These are phyloP conservation scores for Apiospora saccharicola DNA, from an alignment of 2,329 filamentous ascomycete species.

Conservation along the genomic window DNA sequence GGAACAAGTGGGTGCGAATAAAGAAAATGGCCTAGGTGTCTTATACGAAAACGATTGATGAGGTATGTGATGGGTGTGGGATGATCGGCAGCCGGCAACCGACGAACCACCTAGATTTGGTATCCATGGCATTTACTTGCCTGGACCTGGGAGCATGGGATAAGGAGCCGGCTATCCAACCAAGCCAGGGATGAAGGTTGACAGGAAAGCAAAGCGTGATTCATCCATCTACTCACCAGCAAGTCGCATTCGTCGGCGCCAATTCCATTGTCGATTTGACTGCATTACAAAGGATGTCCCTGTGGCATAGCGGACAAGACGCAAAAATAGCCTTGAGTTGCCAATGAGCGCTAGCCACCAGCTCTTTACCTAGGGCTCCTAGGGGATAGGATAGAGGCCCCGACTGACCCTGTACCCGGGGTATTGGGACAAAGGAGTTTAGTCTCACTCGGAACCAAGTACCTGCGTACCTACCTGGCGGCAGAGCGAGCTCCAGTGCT, in stretches of 20 bases:
- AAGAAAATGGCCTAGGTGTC: conserved; percentile 1
- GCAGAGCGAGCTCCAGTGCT: not conserved
- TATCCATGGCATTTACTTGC: not conserved
- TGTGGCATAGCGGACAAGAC: not conserved
- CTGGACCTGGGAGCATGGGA: not conserved
- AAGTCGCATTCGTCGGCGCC: not conserved
- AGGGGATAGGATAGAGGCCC: not conserved
- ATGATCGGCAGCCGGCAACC: conserved; percentile 16
- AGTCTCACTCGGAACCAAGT: not conserved
- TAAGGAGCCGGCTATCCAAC: not conserved
- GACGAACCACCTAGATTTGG: not conserved
- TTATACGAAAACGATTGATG: conserved; percentile 2
- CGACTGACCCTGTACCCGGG: conserved; percentile 6
- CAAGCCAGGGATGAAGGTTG: not conserved
- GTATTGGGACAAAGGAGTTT: conserved; percentile 11
- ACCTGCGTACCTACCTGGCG: not conserved
- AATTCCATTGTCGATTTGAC: not conserved
- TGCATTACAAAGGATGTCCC: not conserved
- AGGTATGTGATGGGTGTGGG: not conserved
- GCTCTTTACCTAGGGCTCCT: too few species aligned
- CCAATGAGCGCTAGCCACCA: not conserved
- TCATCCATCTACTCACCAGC: not conserved
- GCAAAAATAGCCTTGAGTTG: conserved; percentile 13
- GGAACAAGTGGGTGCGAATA: not conserved
- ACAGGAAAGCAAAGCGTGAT: not conserved